Base-by-base conservation (phyloP, 352 stramenopile species). In the Plasmopara viticola region DNA sequence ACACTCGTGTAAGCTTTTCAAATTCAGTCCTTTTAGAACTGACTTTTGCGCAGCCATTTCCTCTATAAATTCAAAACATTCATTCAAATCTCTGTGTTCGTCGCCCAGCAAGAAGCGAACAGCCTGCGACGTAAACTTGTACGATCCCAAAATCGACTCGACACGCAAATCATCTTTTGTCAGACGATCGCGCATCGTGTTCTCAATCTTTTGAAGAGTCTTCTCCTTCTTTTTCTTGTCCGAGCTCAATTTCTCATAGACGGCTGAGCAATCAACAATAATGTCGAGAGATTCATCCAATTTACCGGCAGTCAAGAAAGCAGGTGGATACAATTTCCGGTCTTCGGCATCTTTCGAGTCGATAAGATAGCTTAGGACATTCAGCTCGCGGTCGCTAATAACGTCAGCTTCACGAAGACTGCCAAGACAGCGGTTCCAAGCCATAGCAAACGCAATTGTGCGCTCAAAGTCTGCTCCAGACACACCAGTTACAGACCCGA, bases 191-290 rank as follows among this genome's bases (percentile, higher is more conserved):
- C 77, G 79, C 84, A 94, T 94, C 9, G 75, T 85, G 14, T 70
- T 88, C 45, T 92, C 84, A 35, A 94, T 85, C 65, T 92, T 94
- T 53, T 94, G 81, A 18, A 94, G 53, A 2, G 78, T 64, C 64
- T 94, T 94, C 12, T 89, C 84, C 48, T 94, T 90, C 58, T 92
- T 92, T 62, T 94, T 94, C 58, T 94, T 91, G 63, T 92, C 84
- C 2, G 72, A 78, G 49, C 77, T 84, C 17, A 94, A 67, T 52
- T 90, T 89, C 48, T 94, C 79, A 49, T 92, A 90, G 20, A 92
- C 53, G 12, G 79, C 66, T 0, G 76, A 73, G 41, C 84, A 94
- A 20, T 94, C 84, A 0, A 74, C 71, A 38, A 90, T 84, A 46
- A 92, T 94, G 45, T 94, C 84, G 18, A 94, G 66, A 10, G 84